Base-by-base conservation (phyloP, 148 eudicot species). In the Oxyria digyna region DNA sequence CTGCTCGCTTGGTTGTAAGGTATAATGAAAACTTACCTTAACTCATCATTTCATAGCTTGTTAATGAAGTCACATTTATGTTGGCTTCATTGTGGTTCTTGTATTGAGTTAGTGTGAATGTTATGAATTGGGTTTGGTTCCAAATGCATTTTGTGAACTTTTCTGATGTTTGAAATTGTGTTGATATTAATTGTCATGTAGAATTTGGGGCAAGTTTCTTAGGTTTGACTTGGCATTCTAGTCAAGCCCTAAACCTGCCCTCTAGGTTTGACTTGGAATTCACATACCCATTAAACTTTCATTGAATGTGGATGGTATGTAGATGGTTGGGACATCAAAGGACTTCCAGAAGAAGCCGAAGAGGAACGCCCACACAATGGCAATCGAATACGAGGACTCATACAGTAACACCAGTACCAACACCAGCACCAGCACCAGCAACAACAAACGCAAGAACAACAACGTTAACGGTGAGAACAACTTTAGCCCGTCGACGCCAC, bases 1-100 rank as follows among this genome's bases (percentile, higher is more conserved):
- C 68, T 92, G 97, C 74, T 92, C 97, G 45, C 96, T 92, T 14
- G 96, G 94, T 46, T 92, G 97, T 76, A 89, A 92, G 97, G 96
- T 88, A 84, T 55, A 1, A 14, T 13, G 20, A 18, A 48, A 48
- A 48, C 54, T 18, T 18, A 2, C 54, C 23, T n/a, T 4, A 48
- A 6, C n/a, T 27, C 57, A 6, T 10, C 27, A 0, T n/a, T 50
- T 21, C 21, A 3, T 45, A 45, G 38, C 38, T 35, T 35, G 38
- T 35, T 35, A 2, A n/a, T n/a, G n/a, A n/a, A n/a, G n/a, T n/a
- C n/a, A n/a, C n/a, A 35, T 35, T 3, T 35, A 35, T 35, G 38
- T 35, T 35, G 3, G 38, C 38, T 2, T 35, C 38, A 35, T n/a
- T 35, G 38, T 3, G 38, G 3, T 35, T 35, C 38, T 35, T 35